Base-by-base conservation (phyloP, 352 stramenopile genomes). In the Pseudoperonospora humuli region DNA sequence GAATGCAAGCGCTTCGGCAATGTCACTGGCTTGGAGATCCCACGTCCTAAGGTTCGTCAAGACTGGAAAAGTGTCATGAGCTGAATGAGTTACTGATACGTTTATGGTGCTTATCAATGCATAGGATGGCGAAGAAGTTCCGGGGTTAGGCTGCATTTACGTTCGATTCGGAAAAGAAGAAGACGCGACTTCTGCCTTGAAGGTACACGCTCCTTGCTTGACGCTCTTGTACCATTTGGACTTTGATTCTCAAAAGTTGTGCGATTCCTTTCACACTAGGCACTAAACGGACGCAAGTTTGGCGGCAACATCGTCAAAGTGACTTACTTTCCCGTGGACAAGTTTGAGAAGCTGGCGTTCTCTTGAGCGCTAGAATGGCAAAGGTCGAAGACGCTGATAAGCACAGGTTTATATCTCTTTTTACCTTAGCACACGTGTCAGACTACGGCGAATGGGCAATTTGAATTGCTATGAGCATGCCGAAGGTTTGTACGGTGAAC, bases 1-100 rank as follows among this genome's bases (percentile, higher is more conserved):
- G 82, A 93, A 48, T 93, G 82, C 65, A 93, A 89, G 58, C 81
- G 81, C 21, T 93, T 92, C 41, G 82, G 82, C 47, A 65, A 55
- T 5, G 69, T 93, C 2, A 57, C 72, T 25, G 54, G 59, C 27
- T 50, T 92, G 50, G 79, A 89, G 29, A 90, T 93, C 38, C 82
- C 79, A 18, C 79, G 82, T 36, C 76, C 79, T 18, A 81, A 88
- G 71, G 82, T 92, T 61, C 29, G 61, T 56, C 5, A 5, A 31
- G 13, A 7, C 15, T 20, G 14, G 5, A 1, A 20, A 18, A 19
- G 2, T 41, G 19, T 32, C 19, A 21, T 0, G 18, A 18, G 27
- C 27, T 44, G 14, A 7, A 27, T 33, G 11, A 6, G 6, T 7
- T 18, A 34, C 34, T 39, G 19, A 36, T 29, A 7, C 26, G 0